Conservation (phyloP, 495 filamentous ascomycete genomes). For the Podospora pseudoanserina region DNA sequence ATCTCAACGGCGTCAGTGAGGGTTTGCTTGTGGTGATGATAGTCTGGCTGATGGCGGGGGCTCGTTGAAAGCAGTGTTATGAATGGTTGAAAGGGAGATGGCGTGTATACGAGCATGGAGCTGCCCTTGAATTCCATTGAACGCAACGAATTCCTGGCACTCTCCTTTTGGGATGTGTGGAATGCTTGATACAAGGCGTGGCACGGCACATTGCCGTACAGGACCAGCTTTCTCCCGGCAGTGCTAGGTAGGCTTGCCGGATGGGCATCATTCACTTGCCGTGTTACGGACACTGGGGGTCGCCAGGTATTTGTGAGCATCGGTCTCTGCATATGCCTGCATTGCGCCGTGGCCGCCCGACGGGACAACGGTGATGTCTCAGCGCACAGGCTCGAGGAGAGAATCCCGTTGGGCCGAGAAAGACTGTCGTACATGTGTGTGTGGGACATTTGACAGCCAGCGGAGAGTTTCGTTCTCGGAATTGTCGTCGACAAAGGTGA, state of each 20-base stretch:
- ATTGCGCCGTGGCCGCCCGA: background rate
- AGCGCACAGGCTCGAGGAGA: background rate
- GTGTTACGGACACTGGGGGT: background rate
- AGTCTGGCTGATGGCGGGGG: background rate
- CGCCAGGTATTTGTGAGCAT: background rate
- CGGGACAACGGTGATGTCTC: background rate
- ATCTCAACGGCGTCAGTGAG: background rate
- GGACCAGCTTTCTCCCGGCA: background rate
- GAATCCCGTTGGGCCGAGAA: background rate
- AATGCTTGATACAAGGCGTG: background rate
- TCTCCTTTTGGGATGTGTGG: background rate
- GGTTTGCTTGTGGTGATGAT: background rate
- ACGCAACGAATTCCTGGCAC: background rate
- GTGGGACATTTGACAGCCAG: background rate
- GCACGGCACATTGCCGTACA: background rate
- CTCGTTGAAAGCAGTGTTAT: background rate
- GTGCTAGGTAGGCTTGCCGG: too few species aligned
- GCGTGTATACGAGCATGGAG: background rate
- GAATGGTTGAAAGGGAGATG: background rate
- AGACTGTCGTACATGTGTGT: background rate
- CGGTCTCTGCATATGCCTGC: background rate
- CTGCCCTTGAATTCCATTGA: background rate
- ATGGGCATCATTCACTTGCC: background rate
- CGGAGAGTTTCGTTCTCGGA: background rate
- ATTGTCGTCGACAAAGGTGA: background rate